These are phyloP conservation scores for Sporothrix phasma DNA, from an alignment of 2,329 filamentous ascomycete genomes.

Conservation along the genomic window DNA sequence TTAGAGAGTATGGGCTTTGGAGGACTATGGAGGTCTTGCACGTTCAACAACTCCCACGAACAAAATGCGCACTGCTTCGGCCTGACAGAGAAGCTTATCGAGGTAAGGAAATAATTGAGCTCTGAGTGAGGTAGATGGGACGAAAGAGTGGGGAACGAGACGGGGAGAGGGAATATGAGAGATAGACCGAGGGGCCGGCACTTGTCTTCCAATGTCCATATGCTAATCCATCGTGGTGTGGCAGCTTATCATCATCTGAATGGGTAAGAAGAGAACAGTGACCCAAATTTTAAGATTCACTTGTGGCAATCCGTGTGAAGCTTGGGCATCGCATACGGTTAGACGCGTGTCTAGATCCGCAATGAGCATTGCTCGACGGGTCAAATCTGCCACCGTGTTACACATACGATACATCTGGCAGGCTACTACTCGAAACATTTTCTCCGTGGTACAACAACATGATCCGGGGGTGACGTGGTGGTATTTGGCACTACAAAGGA, in stretches of 20 bases:
- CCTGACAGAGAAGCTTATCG: slow-evolving; percentile 51
- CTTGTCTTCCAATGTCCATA: not conserved
- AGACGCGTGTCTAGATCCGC: not conserved
- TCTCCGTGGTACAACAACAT: not conserved
- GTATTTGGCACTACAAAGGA: not conserved
- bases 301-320: no score
- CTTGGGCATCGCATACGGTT: not conserved
- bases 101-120: slow-evolving; percentile 31
- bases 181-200: not conserved
- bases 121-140: not conserved
- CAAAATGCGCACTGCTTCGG: slow-evolving; percentile 42
- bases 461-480: slow-evolving; percentile 13
- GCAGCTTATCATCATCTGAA: slow-evolving; percentile 17
- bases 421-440: not conserved
- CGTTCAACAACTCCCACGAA: slow-evolving; percentile 39
- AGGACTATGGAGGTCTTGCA: slow-evolving; percentile 51
- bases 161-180: no score
- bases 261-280: no score
- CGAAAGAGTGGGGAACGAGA: not conserved
- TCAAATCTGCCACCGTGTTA: not conserved
- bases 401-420: not conserved
- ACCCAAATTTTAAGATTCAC: no score
- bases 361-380: no score
- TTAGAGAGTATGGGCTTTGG: slow-evolving; percentile 53
- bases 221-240: not conserved